These are phyloP conservation scores for Didymellaceae sp. DNA, from an alignment of 2,329 filamentous ascomycete species.

Conservation along the genomic window DNA sequence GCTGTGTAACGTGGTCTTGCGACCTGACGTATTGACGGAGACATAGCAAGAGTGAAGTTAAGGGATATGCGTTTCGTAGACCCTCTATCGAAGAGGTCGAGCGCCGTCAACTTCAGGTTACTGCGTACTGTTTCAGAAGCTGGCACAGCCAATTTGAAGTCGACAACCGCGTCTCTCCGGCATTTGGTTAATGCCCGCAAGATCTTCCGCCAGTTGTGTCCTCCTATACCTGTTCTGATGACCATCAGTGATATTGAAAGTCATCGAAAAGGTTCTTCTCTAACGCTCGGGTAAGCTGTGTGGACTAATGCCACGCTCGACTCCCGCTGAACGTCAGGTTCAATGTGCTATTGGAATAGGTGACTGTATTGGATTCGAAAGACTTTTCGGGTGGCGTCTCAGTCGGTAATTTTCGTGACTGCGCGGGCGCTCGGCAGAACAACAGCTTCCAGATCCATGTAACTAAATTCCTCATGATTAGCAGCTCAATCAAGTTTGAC, in stretches of 20 bases:
- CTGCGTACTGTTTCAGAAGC: not conserved
- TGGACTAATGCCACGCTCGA: not conserved
- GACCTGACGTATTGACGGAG: not conserved
- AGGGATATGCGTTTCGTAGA: not conserved
- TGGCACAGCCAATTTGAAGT: not conserved
- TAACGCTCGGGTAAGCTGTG: not conserved
- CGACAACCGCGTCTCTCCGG: no score
- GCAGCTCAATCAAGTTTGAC: no score
- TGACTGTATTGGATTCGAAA: no score
- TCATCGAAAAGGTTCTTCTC: not conserved
- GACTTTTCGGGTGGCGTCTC: no score
- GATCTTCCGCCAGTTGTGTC: not conserved
- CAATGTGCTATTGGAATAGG: no score
- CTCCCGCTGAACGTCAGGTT: not conserved
- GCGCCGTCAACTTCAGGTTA: not conserved
- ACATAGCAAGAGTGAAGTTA: not conserved
- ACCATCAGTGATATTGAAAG: not conserved
- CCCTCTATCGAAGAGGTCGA: not conserved
- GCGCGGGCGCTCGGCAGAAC: no score
- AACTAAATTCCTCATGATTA: no score
- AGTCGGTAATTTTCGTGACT: no score
- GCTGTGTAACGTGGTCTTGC: not conserved
- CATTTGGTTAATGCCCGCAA: not conserved
- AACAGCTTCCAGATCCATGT: no score
- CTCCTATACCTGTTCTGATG: not conserved